Conservation (phyloP, 805 yeast species). For the Myxozyma nipponensis region DNA sequence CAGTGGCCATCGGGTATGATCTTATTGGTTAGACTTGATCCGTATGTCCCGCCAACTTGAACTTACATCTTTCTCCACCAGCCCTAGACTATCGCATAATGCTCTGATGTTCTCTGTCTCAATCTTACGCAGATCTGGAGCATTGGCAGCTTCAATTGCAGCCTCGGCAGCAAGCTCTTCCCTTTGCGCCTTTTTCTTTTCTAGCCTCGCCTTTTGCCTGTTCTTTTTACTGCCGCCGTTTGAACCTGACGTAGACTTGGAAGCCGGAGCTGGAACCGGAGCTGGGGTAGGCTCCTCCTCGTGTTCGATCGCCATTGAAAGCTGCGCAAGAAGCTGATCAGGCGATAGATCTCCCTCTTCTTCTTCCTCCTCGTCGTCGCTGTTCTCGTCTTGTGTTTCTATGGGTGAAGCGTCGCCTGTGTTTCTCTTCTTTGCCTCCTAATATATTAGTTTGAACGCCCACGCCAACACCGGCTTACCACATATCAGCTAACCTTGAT, state of each 20-base stretch:
- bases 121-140: slow-evolving; percentile 64
- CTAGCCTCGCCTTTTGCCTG: slow-evolving; percentile 79
- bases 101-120: slow-evolving; percentile 65
- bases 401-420: too few relatives aligned
- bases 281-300: background rate
- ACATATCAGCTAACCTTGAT: slow-evolving; percentile 35
- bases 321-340: slow-evolving; percentile 59
- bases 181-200: slow-evolving; percentile 67
- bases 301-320: slow-evolving; percentile 41
- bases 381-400: slow-evolving; percentile 15
- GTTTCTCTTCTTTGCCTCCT: slow-evolving; percentile 10
- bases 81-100: slow-evolving; percentile 6
- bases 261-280: background rate
- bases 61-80: slow-evolving; percentile 22
- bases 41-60: background rate
- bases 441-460: too few relatives aligned
- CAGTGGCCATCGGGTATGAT: slow-evolving; percentile 87
- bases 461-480: too few relatives aligned
- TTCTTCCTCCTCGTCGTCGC: slow-evolving; percentile 35
- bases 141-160: slow-evolving; percentile 56
- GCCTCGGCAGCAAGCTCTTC: slow-evolving; percentile 65
- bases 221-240: slow-evolving; percentile 45
- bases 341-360: slow-evolving; percentile 58
- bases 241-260: background rate
- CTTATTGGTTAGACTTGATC: slow-evolving; percentile 2